phyloP scores from a whole-genome alignment of 805 yeast species.

The Wickerhamiella dianesei region DNA sequence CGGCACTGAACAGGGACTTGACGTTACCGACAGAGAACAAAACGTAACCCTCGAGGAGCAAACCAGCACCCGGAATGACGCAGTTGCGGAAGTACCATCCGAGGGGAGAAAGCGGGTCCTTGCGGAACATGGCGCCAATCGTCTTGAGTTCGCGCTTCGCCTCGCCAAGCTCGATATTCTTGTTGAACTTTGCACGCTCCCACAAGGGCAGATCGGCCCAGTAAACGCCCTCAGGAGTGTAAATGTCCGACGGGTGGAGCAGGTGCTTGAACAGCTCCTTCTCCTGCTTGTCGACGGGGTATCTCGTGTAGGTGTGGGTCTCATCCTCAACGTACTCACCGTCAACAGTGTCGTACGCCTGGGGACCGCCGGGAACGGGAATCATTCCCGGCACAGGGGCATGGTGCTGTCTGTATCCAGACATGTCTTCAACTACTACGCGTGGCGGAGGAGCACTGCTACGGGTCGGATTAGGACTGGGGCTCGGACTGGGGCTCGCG shows the following conservation, averaged over 20 bases:
- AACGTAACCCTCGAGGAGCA: constrained; percentile 28
- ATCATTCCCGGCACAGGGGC: constrained; percentile 26
- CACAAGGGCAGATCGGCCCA: constrained; percentile 28
- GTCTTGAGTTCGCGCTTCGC: constrained; percentile 19
- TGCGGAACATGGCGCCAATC: constrained; percentile 20
- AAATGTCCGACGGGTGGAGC: constrained; percentile 25
- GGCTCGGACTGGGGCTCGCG: background rate
- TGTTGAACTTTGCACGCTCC: constrained; percentile 21
- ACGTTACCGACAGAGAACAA: constrained; percentile 28
- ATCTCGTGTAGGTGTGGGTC: constrained; percentile 16
- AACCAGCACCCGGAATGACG: constrained; percentile 29
- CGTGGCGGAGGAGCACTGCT: no score
- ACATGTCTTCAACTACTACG: background rate
- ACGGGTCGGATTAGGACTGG: background rate
- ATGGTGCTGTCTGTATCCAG: constrained; percentile 18
- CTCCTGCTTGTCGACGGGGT: constrained; percentile 22
- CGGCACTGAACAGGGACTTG: constrained; percentile 21
- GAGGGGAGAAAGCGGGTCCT: constrained; percentile 26
- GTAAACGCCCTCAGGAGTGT: constrained; percentile 25
- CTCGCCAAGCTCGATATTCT: constrained; percentile 21
- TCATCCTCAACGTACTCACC: constrained; percentile 21
- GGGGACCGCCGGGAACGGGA: constrained; percentile 28
- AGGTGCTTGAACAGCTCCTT: constrained; percentile 24
- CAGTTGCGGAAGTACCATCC: constrained; percentile 26
- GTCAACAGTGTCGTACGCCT: constrained; percentile 29